Conservation (phyloP, 1,139 yeast species). For the Lodderomyces beijingensis region DNA sequence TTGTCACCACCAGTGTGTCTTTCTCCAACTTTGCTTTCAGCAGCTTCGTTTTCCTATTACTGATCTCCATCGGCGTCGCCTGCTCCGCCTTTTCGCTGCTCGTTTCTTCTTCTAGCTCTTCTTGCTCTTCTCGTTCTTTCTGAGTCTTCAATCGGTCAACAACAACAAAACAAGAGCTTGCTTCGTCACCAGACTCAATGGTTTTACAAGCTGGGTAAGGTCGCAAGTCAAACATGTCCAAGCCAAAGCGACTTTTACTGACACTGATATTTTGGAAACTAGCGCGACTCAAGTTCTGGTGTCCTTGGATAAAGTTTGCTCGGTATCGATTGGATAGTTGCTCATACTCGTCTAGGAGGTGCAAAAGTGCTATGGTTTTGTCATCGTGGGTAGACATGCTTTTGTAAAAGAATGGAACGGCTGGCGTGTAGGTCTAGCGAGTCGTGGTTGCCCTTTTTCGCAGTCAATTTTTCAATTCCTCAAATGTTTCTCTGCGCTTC, state of each 20-base stretch:
- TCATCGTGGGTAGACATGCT: no score
- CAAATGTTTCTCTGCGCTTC: no score
- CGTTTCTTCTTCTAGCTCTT: background rate
- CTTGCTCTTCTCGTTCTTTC: background rate
- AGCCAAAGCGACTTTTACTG: no score
- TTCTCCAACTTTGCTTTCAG: background rate
- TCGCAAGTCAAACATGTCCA: slow-evolving; percentile 26
- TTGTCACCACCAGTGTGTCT: background rate
- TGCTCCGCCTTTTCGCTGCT: background rate
- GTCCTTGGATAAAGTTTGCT: slow-evolving; percentile 26
- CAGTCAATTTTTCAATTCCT: no score
- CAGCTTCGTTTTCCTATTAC: slow-evolving; percentile 3
- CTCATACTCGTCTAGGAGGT: slow-evolving; percentile 30
- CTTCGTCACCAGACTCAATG: slow-evolving; percentile 11
- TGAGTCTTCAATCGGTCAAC: slow-evolving; percentile 1
- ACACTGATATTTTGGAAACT: slow-evolving; percentile 20
- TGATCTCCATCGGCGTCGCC: background rate
- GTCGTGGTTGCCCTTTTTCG: no score
- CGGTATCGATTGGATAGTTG: slow-evolving; percentile 17
- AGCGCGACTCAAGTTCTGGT: slow-evolving; percentile 36
- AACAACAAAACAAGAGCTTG: slow-evolving; percentile 9
- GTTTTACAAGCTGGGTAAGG: slow-evolving; percentile 21
- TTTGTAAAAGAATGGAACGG: no score
- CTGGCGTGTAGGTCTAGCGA: no score
- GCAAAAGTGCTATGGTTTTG: slow-evolving; percentile 21